Base-by-base conservation (phyloP, 257 asterid genomes). In the Gentiana straminea region DNA sequence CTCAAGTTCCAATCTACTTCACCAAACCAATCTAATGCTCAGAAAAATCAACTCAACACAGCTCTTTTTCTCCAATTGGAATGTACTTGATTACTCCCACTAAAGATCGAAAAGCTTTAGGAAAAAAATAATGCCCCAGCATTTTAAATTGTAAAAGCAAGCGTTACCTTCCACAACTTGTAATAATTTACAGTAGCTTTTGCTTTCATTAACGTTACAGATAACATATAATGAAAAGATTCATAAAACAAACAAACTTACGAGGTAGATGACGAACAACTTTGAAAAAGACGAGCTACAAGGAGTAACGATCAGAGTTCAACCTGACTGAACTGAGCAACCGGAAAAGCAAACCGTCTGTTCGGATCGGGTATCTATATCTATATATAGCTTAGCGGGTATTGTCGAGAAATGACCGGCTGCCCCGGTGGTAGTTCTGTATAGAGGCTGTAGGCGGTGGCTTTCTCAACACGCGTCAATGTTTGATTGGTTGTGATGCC, bases 401-500 rank as follows among this genome's bases (percentile, higher is more conserved):
- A 74, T 73, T 54, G 68, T 60, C 59, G 61, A 52, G 69, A 57
- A 43, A 64, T 71, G 50, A 81, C 95, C 74, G 84, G 82, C 39
- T 52, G 47, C 44, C 69, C 71, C 70, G 66, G 87, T 77, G 61
- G 33, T 53, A 58, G 49, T 69, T 71, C 72, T 52, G 49, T 7
- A 12, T 46, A 64, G 79, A 53, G 80, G 77, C 35, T 52, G 57
- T 57, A 64, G 70, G 54, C 74, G 69, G 87, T 83, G 39, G 10
- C 4, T 1, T 0, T 1, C 7, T 0, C 36, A 67, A 68, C 81
- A 70, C 79, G 85, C 73, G 82, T 64, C 69, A 33, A 33, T 33
- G 0, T 41, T 2, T 24, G 51, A 58, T 59, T 65, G 71, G 54
- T 9, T 11, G 9, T 47, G 45, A 34, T 64, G 80, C 61, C 78